Evolutionary conservation across 1,284 basidiomycete genomes (phyloP), one percentile per base, ranked within the genome.

Genomic region (Thecaphora thlaspeos): DNA sequence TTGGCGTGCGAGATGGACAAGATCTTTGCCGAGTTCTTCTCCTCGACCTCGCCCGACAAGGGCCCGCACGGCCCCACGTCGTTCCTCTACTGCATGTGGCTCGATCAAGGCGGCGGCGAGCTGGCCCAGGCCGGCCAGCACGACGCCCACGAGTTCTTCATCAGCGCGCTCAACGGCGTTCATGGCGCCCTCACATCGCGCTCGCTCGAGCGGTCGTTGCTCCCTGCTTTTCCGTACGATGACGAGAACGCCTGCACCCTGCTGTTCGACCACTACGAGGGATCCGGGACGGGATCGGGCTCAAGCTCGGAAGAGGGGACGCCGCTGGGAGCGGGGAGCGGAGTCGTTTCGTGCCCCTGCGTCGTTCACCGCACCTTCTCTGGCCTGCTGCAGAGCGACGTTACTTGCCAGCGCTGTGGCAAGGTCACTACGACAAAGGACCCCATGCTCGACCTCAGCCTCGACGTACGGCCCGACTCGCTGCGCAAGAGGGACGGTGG

Each of bases 1-100:
- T 88, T 89, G 46, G 91, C 88, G 51, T 98, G 93, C 78, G 93
- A 96, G 79, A 88, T 98, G 87, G 93, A 97, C 78, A 86, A 84
- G 61, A 83, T 96, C 5, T 94, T 94, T 77, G 81, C 85, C 22
- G 91, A 95, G 81, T 50, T 61, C 32, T 32, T 61, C 32, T 32
- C 26, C 55, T 36, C 52, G 46, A 14, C 41, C 5, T 32, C 39
- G 46, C 23, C 50, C 87, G 57, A 79, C 81, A n/a, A 58, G 18
- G 64, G 56, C 1, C 70, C 91, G 0, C 88, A 86, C 68, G 91
- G 89, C 0, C 93, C 94, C 0, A 86, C 87, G 1, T 86, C 86
- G 2, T 88, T 97, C 78, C 83, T 96, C 12, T 84, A 87, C 38
- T 87, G 88, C 34, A 89, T 89, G 46, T 97, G 93, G 92, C 86